These are phyloP conservation scores for Santalum album DNA, from an alignment of 164 flowering plant species.

Conservation along the genomic window DNA sequence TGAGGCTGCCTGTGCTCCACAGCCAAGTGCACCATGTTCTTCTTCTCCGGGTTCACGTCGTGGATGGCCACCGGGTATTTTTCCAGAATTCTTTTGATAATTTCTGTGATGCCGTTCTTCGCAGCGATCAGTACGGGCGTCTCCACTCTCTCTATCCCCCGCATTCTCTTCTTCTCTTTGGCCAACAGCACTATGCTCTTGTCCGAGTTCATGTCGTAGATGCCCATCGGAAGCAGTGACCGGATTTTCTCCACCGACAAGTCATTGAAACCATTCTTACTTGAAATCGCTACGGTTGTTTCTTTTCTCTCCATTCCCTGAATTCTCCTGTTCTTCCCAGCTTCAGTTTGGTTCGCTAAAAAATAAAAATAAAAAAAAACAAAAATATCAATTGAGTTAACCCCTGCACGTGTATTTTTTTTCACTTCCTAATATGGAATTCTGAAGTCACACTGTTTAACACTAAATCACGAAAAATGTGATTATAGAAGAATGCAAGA, in stretches of 20 bases:
- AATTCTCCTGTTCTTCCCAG: no score
- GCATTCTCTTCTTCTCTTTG: background rate
- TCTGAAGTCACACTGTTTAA: no score
- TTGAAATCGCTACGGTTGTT: background rate
- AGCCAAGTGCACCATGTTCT: background rate
- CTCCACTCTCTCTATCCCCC: background rate
- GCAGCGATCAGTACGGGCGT: conserved; percentile 1
- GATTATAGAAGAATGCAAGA: no score
- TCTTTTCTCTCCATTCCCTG: background rate
- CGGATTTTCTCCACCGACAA: background rate
- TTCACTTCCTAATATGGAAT: no score
- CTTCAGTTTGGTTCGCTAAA: no score
- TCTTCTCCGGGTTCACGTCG: background rate
- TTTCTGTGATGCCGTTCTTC: background rate
- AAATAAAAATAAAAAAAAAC: no score
- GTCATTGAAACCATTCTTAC: background rate
- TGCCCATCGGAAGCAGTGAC: background rate
- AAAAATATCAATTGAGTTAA: no score
- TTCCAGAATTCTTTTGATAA: background rate
- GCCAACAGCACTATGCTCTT: background rate
- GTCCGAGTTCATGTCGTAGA: background rate
- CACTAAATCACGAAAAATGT: no score
- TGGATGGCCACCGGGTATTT: background rate
- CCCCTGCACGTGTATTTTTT: no score
- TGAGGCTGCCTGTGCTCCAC: conserved; percentile 4